Evolutionary conservation across 805 yeast species (phyloP).

Genomic region (Candida xiaguanensis): DNA sequence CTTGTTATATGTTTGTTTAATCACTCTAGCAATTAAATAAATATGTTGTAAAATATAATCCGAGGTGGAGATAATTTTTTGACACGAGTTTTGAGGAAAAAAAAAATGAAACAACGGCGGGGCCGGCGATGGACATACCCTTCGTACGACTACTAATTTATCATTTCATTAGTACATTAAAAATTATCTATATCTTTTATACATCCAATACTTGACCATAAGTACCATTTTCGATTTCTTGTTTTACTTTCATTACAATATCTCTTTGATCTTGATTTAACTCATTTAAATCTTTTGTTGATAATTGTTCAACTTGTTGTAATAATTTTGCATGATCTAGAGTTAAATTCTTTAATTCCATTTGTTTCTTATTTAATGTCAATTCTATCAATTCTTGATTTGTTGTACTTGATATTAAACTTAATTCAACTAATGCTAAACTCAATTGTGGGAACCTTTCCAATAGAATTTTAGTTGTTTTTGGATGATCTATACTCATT

Average conservation of each 20-base stretch:
- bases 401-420: constrained; percentile 35
- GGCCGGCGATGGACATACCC: too few species aligned
- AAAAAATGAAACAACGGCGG: too few species aligned
- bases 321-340: constrained; percentile 33
- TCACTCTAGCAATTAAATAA: too few species aligned
- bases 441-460: constrained; percentile 75
- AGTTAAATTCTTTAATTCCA: constrained; percentile 25
- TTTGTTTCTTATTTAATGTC: constrained; percentile 30
- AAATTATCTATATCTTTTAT: constrained; percentile 30
- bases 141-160: too few species aligned
- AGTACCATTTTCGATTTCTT: constrained; percentile 24
- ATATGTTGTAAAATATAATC: too few species aligned
- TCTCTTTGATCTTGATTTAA: constrained; percentile 23
- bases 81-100: too few species aligned
- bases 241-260: constrained; percentile 17
- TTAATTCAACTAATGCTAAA: constrained; percentile 75
- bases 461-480: constrained; percentile 57
- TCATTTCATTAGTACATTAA: constrained; percentile 23
- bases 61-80: too few species aligned
- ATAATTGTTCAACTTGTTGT: constrained; percentile 23
- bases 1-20: too few species aligned
- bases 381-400: constrained; percentile 34
- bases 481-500: constrained; percentile 56
- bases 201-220: constrained; percentile 17
- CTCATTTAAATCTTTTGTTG: constrained; percentile 25